Percentiles rank a stretch among this genome's conserved stretches.
These are phyloP conservation scores for Neophaeococcomyces mojaviensis DNA, from an alignment of 2,329 filamentous ascomycete genomes.

Conservation along the genomic window DNA sequence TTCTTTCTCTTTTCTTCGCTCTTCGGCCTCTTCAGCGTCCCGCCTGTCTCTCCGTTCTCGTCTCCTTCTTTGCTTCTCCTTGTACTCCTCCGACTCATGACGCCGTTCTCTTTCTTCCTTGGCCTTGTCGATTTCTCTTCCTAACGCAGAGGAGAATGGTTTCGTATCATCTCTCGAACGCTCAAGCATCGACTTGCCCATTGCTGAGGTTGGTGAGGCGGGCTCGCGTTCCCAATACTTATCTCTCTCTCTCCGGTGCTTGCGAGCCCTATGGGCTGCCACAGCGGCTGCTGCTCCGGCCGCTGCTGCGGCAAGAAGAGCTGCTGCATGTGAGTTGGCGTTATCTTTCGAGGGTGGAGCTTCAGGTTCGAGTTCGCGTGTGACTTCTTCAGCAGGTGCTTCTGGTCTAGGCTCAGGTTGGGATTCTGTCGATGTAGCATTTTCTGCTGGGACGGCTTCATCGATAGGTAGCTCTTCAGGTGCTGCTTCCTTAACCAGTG, in stretches of 20 bases:
- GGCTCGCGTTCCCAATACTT: conserved; percentile 15
- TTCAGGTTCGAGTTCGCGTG: conserved; percentile 11
- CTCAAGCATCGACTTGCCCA: conserved; percentile 27
- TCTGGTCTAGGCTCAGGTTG: conserved; percentile 11
- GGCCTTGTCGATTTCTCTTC: conserved; percentile 22
- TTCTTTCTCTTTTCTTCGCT: conserved; percentile 22
- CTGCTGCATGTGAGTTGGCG: conserved; percentile 8
- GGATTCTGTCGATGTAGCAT: conserved; percentile 5
- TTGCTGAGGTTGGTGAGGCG: conserved; percentile 12
- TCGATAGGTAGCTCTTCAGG: conserved; percentile 2
- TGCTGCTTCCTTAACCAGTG: not conserved
- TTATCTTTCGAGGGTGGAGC: conserved; percentile 6
- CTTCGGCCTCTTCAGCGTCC: conserved; percentile 16
- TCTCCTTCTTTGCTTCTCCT: conserved; percentile 13
- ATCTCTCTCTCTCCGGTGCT: conserved; percentile 11
- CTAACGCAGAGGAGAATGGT: conserved; percentile 27
- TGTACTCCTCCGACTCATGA: conserved; percentile 18
- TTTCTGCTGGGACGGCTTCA: conserved; percentile 7
- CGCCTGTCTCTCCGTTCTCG: conserved; percentile 14
- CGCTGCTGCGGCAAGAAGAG: conserved; percentile 14
- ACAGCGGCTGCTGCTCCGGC: conserved; percentile 14
- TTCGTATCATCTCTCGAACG: conserved; percentile 26
- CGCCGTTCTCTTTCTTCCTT: conserved; percentile 25
- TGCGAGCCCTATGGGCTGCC: conserved; percentile 5
- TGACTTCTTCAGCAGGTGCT: conserved; percentile 13